Conservation (phyloP, 2,329 filamentous ascomycete species). For the Alternaria consortialis region DNA sequence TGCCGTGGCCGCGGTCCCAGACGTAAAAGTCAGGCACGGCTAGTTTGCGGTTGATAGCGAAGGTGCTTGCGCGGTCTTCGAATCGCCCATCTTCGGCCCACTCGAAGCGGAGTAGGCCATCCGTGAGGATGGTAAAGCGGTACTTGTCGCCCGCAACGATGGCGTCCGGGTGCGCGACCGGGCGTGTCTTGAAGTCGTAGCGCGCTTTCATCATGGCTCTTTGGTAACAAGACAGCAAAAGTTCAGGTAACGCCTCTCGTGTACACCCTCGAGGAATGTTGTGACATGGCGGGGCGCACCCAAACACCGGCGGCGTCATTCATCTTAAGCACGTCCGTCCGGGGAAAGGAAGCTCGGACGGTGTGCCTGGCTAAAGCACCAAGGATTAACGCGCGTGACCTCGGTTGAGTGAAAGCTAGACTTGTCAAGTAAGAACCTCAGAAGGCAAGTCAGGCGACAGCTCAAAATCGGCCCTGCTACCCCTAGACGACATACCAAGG, state of each 20-base stretch:
- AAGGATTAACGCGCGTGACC: slow-evolving; percentile 39
- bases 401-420: slow-evolving; percentile 21
- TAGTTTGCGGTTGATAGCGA: slow-evolving; percentile 65
- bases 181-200: slow-evolving; percentile 56
- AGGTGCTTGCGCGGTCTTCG: slow-evolving; percentile 69
- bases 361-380: slow-evolving; percentile 17
- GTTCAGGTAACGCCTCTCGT: slow-evolving; percentile 19
- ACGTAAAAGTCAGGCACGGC: slow-evolving; percentile 60
- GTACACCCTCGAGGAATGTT: slow-evolving; percentile 17
- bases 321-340: slow-evolving; percentile 31
- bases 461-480: slow-evolving; percentile 24
- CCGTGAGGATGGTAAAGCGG: slow-evolving; percentile 67
- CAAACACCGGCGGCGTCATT: slow-evolving; percentile 27
- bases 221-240: slow-evolving; percentile 10
- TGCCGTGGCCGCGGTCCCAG: slow-evolving; percentile 55
- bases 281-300: slow-evolving; percentile 28
- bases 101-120: slow-evolving; percentile 67
- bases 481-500: slow-evolving; percentile 9
- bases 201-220: slow-evolving; percentile 45
- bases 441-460: slow-evolving; percentile 32
- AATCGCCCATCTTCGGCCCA: slow-evolving; percentile 68
- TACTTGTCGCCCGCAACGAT: slow-evolving; percentile 61
- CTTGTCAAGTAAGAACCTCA: slow-evolving; percentile 11
- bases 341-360: slow-evolving; percentile 35
- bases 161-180: slow-evolving; percentile 56